Evolutionary conservation across 441 rosid genomes (phyloP).

Genomic region (Aleurites moluccanus): DNA sequence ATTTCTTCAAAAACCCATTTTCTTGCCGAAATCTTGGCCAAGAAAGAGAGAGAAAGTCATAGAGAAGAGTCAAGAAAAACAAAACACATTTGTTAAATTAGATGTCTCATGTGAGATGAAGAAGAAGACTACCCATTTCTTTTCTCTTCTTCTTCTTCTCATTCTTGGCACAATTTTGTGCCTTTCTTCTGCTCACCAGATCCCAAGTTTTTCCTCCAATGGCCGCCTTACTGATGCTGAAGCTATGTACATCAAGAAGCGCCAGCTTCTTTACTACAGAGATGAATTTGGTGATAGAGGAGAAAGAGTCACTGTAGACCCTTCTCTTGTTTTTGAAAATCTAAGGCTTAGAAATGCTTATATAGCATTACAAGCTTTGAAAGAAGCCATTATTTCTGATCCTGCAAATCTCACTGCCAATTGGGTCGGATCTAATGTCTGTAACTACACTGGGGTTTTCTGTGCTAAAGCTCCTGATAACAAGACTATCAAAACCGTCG

Average conservation of each 20-base stretch:
- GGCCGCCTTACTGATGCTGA: conserved; percentile 59
- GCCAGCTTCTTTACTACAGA: conserved; percentile 87
- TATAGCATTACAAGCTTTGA: conserved; percentile 92
- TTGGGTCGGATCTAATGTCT: conserved; percentile 85
- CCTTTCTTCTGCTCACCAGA: conserved; percentile 32
- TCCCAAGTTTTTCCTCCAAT: conserved; percentile 34
- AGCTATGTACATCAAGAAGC: conserved; percentile 58
- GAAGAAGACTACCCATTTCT: conserved; percentile 34
- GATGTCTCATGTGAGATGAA: conserved; percentile 75
- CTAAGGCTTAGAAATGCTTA: conserved; percentile 63
- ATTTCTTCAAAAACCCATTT: neutral
- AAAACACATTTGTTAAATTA: conserved; percentile 31
- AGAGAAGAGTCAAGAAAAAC: neutral
- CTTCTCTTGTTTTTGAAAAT: conserved; percentile 70
- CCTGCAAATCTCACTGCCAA: conserved; percentile 58
- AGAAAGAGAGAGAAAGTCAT: no score
- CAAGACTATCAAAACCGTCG: no score
- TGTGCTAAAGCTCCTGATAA: no score
- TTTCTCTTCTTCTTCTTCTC: conserved; percentile 24
- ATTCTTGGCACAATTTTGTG: conserved; percentile 10
- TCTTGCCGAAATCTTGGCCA: neutral
- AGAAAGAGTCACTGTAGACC: conserved; percentile 68
- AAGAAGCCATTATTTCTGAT: conserved; percentile 86
- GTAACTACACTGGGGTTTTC: conserved; percentile 57
- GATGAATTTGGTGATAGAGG: conserved; percentile 91